phyloP scores from a whole-genome alignment of 805 yeast species.

The Candida michaelii region DNA sequence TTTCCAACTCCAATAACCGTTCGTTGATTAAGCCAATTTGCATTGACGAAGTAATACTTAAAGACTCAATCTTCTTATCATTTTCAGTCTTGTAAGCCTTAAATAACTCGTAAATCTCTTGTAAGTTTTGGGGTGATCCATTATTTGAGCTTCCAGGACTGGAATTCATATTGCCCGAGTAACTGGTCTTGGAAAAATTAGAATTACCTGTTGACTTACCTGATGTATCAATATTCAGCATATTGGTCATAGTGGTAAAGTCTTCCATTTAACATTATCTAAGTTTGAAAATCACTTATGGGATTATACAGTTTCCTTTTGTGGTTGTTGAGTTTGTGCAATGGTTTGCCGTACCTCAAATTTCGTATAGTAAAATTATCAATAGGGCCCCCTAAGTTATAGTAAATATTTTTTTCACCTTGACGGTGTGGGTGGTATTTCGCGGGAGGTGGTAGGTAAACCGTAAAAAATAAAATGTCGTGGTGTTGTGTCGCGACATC shows the following conservation, averaged over 20 bases:
- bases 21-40: slow-evolving; percentile 15
- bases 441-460: neutral
- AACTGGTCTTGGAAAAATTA: neutral
- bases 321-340: neutral
- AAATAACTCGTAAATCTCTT: slow-evolving; percentile 18
- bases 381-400: neutral
- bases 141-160: neutral
- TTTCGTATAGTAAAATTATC: neutral
- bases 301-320: neutral
- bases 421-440: neutral
- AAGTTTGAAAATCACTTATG: neutral
- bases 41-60: slow-evolving; percentile 16
- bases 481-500: neutral
- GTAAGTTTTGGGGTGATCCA: neutral
- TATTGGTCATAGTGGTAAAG: neutral
- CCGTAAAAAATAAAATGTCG: neutral
- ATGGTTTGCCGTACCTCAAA: too few relatives aligned
- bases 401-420: neutral
- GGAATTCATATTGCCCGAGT: neutral
- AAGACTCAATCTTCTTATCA: slow-evolving; percentile 22
- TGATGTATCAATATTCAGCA: slow-evolving; percentile 4
- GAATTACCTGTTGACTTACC: slow-evolving; percentile 1
- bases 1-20: slow-evolving; percentile 12
- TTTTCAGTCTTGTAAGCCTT: slow-evolving; percentile 18
- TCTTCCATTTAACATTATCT: slow-evolving; percentile 8